Evolutionary conservation across 2,329 filamentous ascomycete genomes (phyloP).

Genomic region (Leptographium procerum): DNA sequence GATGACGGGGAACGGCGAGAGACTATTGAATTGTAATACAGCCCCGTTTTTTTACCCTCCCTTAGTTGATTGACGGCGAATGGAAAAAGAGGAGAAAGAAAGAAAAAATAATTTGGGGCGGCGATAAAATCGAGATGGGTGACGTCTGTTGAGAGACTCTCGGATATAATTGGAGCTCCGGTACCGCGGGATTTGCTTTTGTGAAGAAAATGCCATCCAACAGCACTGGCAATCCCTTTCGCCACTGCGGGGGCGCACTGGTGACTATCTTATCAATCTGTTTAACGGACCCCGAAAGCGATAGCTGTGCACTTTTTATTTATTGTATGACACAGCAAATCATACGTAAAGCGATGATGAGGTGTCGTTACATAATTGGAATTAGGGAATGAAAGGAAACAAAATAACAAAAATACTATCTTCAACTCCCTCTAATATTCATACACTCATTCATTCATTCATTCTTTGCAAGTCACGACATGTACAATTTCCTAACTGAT

Average conservation of each 20-base stretch:
- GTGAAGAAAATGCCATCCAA: not conserved
- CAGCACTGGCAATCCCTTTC: not conserved
- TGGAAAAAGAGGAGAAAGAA: constrained; percentile 6
- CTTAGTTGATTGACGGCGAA: constrained; percentile 1
- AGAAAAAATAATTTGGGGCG: constrained; percentile 7
- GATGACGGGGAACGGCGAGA: not conserved
- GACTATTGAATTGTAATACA: not conserved
- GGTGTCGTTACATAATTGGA: no score
- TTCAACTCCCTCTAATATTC: not conserved
- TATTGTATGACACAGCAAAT: not conserved
- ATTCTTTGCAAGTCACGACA: no score
- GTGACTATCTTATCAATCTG: constrained; percentile 2
- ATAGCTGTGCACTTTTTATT: not conserved
- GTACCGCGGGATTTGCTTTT: not conserved
- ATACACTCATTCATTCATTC: no score
- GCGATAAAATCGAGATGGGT: constrained; percentile 2
- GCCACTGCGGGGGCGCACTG: not conserved
- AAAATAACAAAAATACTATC: not conserved
- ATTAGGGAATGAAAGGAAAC: not conserved
- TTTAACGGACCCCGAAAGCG: not conserved
- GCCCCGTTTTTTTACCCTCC: not conserved
- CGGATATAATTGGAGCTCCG: constrained; percentile 5
- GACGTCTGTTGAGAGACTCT: not conserved
- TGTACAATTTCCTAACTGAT: not conserved
- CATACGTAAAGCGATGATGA: not conserved